These are phyloP conservation scores for Boletus barrowsii DNA, from an alignment of 768 basidiomycete species.

Conservation along the genomic window DNA sequence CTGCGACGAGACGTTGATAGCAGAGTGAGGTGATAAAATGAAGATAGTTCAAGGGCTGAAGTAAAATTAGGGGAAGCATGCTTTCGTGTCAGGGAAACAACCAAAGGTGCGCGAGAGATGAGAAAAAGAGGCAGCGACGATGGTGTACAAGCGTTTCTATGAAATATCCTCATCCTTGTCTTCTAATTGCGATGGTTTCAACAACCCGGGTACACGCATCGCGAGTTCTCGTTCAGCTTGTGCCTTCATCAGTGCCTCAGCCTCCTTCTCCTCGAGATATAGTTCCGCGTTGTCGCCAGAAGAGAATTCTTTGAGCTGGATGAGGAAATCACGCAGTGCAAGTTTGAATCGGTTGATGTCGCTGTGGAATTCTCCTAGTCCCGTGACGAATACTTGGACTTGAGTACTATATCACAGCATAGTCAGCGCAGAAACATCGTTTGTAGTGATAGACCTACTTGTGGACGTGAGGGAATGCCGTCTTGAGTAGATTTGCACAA, in stretches of 20 bases:
- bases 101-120: slow-evolving; percentile 10
- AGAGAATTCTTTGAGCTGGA: slow-evolving; percentile 96
- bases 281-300: slow-evolving; percentile 88
- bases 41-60: slow-evolving; percentile 27
- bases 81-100: slow-evolving; percentile 32
- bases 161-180: slow-evolving; percentile 86
- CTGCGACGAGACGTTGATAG: slow-evolving; percentile 32
- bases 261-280: slow-evolving; percentile 92
- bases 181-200: slow-evolving; percentile 92
- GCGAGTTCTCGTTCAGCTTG: slow-evolving; percentile 85
- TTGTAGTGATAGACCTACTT: slow-evolving; percentile 46
- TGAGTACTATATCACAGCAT: slow-evolving; percentile 48
- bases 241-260: slow-evolving; percentile 71
- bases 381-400: slow-evolving; percentile 65
- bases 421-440: slow-evolving; percentile 8
- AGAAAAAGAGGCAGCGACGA: slow-evolving; percentile 27
- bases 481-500: slow-evolving; percentile 79
- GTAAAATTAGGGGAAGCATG: slow-evolving; percentile 19
- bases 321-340: slow-evolving; percentile 93
- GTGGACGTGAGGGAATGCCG: slow-evolving; percentile 90
- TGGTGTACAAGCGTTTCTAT: slow-evolving; percentile 29
- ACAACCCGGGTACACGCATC: slow-evolving; percentile 95
- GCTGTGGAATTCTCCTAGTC: slow-evolving; percentile 67
- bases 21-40: slow-evolving; percentile 27
- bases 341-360: slow-evolving; percentile 92